Evolutionary conservation across 73 alveolate species (phyloP).

Genomic region (Durusdinium trenchii): DNA sequence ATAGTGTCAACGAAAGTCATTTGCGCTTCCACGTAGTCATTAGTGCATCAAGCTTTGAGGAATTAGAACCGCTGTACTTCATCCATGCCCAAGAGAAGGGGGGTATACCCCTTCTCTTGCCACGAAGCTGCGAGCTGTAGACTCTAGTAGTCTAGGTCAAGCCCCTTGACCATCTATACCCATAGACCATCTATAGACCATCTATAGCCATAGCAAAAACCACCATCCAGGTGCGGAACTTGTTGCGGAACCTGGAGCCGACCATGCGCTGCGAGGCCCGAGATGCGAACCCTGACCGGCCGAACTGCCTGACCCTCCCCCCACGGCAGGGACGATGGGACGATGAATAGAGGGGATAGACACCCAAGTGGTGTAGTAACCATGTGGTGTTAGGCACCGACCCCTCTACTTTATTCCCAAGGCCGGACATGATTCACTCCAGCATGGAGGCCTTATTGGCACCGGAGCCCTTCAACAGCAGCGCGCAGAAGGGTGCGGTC

Average conservation of each 20-base stretch:
- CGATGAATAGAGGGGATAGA: neutral
- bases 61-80: neutral
- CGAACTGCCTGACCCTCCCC: neutral
- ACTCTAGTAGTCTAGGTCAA: neutral
- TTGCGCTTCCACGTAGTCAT: too few relatives aligned
- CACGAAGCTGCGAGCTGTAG: neutral
- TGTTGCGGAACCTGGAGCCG: conserved; percentile 63
- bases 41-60: too few relatives aligned
- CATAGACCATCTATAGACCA: neutral
- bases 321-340: neutral
- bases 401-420: neutral
- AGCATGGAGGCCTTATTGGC: conserved; percentile 58
- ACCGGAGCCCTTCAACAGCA: conserved; percentile 66
- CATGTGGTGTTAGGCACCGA: neutral
- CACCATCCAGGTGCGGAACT: conserved; percentile 18
- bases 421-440: neutral
- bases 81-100: neutral
- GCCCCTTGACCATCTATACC: neutral
- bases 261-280: conserved; percentile 82
- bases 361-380: neutral
- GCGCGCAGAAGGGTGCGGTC: conserved; percentile 81
- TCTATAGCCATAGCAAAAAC: neutral
- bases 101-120: neutral
- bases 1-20: too few relatives aligned
- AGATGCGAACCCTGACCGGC: neutral